phyloP scores from a whole-genome alignment of 2,329 filamentous ascomycete species.

The Nakataea oryzae region DNA sequence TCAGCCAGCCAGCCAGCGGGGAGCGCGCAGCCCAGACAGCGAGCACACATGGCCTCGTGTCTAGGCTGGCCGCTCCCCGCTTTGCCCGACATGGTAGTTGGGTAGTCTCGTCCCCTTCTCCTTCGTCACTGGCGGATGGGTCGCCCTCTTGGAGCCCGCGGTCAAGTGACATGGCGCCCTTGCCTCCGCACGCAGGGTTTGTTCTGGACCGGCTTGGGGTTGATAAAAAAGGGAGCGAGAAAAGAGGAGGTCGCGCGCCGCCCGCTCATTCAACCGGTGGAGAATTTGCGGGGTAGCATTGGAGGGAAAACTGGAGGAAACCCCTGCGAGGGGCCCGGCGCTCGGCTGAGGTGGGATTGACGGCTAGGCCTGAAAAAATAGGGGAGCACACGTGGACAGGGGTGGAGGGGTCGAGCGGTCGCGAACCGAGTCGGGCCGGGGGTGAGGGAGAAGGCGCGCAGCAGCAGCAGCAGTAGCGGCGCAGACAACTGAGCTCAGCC shows the following conservation, averaged over 20 bases:
- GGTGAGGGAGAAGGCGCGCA: too few species aligned
- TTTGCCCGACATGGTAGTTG: background rate
- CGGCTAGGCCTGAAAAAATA: background rate
- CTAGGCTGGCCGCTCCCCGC: background rate
- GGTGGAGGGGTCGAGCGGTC: background rate
- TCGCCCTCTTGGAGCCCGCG: background rate
- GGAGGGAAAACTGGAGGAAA: background rate
- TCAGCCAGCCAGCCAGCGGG: background rate
- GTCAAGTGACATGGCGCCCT: background rate
- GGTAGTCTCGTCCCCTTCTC: background rate
- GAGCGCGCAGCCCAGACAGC: too few species aligned
- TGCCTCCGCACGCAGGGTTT: background rate
- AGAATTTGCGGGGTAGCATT: background rate
- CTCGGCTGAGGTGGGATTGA: background rate
- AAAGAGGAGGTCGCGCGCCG: background rate
- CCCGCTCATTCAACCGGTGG: background rate
- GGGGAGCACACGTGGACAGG: background rate
- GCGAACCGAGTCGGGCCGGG: background rate
- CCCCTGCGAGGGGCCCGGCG: too few species aligned
- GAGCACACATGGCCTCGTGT: background rate
- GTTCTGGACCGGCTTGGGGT: background rate
- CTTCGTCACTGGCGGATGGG: background rate
- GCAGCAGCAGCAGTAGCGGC: too few species aligned
- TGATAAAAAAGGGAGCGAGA: background rate
- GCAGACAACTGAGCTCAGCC: too few species aligned